Evolutionary conservation across 2,329 filamentous ascomycete genomes (phyloP).

Genomic region (Trichoderma afroharzianum): DNA sequence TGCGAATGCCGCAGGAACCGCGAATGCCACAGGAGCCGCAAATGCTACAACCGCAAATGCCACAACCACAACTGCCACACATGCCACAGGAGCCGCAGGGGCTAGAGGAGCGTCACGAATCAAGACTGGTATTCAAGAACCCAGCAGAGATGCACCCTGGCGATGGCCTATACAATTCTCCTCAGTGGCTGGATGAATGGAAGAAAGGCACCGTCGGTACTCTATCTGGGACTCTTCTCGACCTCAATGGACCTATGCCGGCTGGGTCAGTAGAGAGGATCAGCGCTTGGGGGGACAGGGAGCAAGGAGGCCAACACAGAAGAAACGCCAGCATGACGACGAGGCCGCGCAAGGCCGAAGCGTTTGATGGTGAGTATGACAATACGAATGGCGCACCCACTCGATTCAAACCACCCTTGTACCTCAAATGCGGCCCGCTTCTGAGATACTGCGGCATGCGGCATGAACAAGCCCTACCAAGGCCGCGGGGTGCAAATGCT

Average conservation of each 20-base stretch:
- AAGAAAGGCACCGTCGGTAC: constrained; percentile 62
- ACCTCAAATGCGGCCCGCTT: constrained; percentile 85
- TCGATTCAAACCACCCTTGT: constrained; percentile 77
- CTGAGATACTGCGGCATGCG: constrained; percentile 85
- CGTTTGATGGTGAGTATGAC: constrained; percentile 66
- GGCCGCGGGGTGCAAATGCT: constrained; percentile 26
- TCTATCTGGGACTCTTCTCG: constrained; percentile 56
- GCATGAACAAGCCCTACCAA: constrained; percentile 49
- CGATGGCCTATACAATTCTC: constrained; percentile 55
- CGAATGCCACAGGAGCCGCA: neutral
- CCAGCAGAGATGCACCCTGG: constrained; percentile 44
- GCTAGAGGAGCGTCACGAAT: constrained; percentile 18
- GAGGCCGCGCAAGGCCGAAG: constrained; percentile 54
- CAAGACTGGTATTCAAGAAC: constrained; percentile 41
- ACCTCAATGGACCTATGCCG: constrained; percentile 44
- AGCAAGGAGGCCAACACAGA: constrained; percentile 38
- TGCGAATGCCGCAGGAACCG: neutral
- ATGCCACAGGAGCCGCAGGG: neutral
- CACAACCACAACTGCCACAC: neutral
- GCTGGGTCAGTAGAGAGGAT: constrained; percentile 41
- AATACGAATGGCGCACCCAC: constrained; percentile 57
- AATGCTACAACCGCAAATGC: neutral
- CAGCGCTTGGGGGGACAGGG: constrained; percentile 73
- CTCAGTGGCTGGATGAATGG: constrained; percentile 68
- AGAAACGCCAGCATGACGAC: constrained; percentile 45